Evolutionary conservation across 192 early-diverging fungal genomes (phyloP).

Genomic region (Kappamyces sp.): DNA sequence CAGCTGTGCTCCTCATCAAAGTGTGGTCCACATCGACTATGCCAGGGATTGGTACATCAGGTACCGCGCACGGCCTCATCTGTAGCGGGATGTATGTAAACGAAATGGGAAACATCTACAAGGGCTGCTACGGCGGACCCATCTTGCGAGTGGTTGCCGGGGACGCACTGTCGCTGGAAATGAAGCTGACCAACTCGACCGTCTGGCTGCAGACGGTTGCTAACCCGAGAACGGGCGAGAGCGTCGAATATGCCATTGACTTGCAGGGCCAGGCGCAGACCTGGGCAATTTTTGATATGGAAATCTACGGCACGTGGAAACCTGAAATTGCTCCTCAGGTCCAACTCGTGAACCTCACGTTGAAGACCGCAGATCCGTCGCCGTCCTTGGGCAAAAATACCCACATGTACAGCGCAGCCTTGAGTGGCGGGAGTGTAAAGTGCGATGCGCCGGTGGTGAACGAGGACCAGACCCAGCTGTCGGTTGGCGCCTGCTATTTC

Average conservation of each 20-base stretch:
- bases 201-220: conserved; percentile 15
- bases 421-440: too few species aligned
- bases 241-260: conserved; percentile 1
- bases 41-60: conserved; percentile 7
- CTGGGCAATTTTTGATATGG: conserved; percentile 14
- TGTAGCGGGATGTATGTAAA: too few species aligned
- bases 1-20: conserved; percentile 11
- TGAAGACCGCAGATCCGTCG: too few species aligned
- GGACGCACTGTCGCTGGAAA: conserved; percentile 9
- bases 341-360: too few species aligned
- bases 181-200: not conserved
- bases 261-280: conserved; percentile 15
- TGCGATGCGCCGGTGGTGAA: too few species aligned
- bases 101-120: too few species aligned
- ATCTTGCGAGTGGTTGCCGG: conserved; percentile 6
- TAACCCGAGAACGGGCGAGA: not conserved
- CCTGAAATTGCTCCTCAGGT: too few species aligned
- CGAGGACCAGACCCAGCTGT: too few species aligned
- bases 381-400: too few species aligned
- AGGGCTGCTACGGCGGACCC: conserved; percentile 4
- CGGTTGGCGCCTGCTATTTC: too few species aligned
- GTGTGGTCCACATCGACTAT: not conserved
- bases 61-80: too few species aligned
- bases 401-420: too few species aligned
- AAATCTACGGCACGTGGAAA: conserved; percentile 12